These are phyloP conservation scores for Lophiostoma macrostomum DNA, from an alignment of 495 filamentous ascomycete species.

Conservation along the genomic window DNA sequence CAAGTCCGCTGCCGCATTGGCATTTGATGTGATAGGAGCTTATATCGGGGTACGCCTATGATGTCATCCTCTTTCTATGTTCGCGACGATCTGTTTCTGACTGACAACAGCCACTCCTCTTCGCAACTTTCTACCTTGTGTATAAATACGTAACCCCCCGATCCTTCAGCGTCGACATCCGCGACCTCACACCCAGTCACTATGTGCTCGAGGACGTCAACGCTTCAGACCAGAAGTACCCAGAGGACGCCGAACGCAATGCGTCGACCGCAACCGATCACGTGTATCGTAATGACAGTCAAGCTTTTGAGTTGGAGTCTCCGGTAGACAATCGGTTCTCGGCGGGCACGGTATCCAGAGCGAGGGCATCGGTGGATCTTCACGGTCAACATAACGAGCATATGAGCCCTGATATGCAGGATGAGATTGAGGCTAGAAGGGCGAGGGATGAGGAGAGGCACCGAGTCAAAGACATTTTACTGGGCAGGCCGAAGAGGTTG, in stretches of 20 bases:
- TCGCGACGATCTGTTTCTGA: not conserved
- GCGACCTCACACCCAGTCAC: not conserved
- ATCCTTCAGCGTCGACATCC: not conserved
- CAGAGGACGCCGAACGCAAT: not conserved
- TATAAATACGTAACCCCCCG: constrained; percentile 10
- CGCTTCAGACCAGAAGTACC: not conserved
- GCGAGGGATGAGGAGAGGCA: not conserved
- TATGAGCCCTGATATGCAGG: not conserved
- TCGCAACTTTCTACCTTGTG: constrained; percentile 5
- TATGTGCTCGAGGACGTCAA: constrained; percentile 9
- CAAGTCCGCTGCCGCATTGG: constrained; percentile 4
- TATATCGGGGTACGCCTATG: constrained; percentile 13
- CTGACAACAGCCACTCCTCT: constrained; percentile 8
- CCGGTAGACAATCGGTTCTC: not conserved
- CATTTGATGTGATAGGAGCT: constrained; percentile 14
- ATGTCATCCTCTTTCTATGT: not conserved
- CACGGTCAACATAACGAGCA: not conserved
- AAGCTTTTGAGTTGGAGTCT: not conserved
- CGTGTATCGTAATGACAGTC: not conserved
- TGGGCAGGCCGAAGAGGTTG: not conserved
- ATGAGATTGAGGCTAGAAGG: not conserved
- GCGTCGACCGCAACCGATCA: not conserved
- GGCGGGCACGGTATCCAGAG: not conserved
- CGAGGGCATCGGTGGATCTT: not conserved
- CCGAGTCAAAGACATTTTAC: not conserved